Conservation (phyloP, 306 rosid species). For the Phaseolus lunatus region DNA sequence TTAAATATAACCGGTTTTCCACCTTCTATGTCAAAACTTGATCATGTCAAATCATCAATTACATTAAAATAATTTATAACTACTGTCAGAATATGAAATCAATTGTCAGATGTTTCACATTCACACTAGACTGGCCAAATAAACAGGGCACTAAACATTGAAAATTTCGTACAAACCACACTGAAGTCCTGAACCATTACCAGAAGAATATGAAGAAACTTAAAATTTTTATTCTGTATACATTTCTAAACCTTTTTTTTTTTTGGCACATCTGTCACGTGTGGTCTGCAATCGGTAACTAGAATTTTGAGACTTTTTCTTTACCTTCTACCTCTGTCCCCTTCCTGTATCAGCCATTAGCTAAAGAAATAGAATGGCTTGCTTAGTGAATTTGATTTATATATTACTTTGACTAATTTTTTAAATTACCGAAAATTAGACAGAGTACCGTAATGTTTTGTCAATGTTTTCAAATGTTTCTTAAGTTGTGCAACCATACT, state of each 20-base stretch:
- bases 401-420: slow-evolving; percentile 38
- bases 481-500: not conserved
- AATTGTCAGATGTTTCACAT: not conserved
- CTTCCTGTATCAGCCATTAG: not conserved
- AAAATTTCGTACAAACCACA: not conserved
- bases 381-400: slow-evolving; percentile 58
- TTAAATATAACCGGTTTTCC: not conserved
- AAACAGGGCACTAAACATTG: not conserved
- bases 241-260: not conserved
- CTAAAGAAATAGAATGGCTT: slow-evolving; percentile 39
- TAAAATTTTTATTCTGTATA: slow-evolving; percentile 41
- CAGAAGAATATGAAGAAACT: not conserved
- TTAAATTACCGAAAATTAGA: not conserved
- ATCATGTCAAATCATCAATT: not conserved
- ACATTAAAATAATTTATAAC: not conserved
- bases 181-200: not conserved
- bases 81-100: not conserved
- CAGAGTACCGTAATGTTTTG: not conserved
- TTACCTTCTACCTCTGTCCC: slow-evolving; percentile 48
- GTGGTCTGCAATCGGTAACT: slow-evolving; percentile 52
- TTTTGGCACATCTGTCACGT: not conserved
- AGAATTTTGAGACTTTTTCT: slow-evolving; percentile 63
- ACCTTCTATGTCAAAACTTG: not conserved
- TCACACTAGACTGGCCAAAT: not conserved
- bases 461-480: not conserved